phyloP scores from a whole-genome alignment of 768 basidiomycete species.

The Suillus subluteus region DNA sequence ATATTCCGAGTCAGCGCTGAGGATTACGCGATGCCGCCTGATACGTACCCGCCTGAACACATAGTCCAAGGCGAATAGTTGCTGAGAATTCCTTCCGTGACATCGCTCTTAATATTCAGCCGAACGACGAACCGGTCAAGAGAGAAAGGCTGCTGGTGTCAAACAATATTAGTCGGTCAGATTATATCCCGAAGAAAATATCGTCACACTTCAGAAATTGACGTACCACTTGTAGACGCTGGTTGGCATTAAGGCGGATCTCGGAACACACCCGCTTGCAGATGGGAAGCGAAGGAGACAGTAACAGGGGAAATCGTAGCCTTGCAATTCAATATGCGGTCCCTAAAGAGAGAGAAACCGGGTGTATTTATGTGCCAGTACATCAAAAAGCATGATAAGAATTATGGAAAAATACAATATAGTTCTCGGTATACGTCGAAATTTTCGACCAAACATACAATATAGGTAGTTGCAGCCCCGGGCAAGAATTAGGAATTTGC shows the following conservation, averaged over 20 bases:
- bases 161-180: not conserved
- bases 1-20: not conserved
- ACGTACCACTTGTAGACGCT: not conserved
- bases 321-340: not conserved
- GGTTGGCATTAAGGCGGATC: not conserved
- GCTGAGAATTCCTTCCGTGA: slow-evolving; percentile 60
- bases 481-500: not conserved
- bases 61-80: slow-evolving; percentile 72
- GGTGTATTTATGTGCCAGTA: not conserved
- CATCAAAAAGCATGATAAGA: not conserved
- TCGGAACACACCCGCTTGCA: not conserved
- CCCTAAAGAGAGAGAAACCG: no score
- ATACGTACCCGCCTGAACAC: slow-evolving; percentile 45
- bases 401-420: slow-evolving; percentile 5
- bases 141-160: not conserved
- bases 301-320: no score
- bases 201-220: not conserved
- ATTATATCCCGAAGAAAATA: not conserved
- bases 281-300: not conserved
- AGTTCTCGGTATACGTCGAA: not conserved
- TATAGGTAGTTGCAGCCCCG: not conserved
- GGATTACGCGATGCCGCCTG: not conserved
- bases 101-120: slow-evolving; percentile 49
- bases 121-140: not conserved
- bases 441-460: not conserved